Conservation (phyloP, 768 basidiomycete species). For the Tephrocybe rancida region DNA sequence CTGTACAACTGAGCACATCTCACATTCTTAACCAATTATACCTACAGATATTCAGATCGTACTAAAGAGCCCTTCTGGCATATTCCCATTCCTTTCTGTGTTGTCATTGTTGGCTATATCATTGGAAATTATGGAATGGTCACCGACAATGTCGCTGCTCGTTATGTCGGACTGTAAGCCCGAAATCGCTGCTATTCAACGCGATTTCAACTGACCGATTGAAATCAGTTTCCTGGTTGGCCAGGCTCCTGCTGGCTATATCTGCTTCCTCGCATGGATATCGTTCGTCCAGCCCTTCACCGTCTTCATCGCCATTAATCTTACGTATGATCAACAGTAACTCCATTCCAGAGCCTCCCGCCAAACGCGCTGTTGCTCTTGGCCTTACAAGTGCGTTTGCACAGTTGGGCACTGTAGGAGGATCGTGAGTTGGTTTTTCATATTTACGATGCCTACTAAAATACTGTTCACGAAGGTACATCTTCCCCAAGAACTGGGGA, state of each 20-base stretch:
- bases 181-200: too few species aligned
- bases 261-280: slow-evolving; percentile 42
- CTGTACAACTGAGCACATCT: too few species aligned
- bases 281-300: neutral
- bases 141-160: slow-evolving; percentile 49
- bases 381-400: slow-evolving; percentile 68
- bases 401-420: slow-evolving; percentile 56
- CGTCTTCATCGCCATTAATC: too few species aligned
- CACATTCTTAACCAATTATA: too few species aligned
- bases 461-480: slow-evolving; percentile 34
- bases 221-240: slow-evolving; percentile 15
- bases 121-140: slow-evolving; percentile 55
- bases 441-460: too few species aligned
- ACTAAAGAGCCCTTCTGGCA: slow-evolving; percentile 64
- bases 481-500: slow-evolving; percentile 53
- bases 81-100: slow-evolving; percentile 41
- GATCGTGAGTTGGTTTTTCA: slow-evolving; percentile 46
- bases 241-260: slow-evolving; percentile 45
- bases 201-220: too few species aligned
- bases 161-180: slow-evolving; percentile 56
- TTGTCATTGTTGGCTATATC: slow-evolving; percentile 40
- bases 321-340: slow-evolving; percentile 8
- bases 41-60: slow-evolving; percentile 56
- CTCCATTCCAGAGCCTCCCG: slow-evolving; percentile 57
- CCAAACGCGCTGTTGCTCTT: slow-evolving; percentile 69